phyloP scores from a whole-genome alignment of 768 basidiomycete genomes.

The Mycena vulgaris region DNA sequence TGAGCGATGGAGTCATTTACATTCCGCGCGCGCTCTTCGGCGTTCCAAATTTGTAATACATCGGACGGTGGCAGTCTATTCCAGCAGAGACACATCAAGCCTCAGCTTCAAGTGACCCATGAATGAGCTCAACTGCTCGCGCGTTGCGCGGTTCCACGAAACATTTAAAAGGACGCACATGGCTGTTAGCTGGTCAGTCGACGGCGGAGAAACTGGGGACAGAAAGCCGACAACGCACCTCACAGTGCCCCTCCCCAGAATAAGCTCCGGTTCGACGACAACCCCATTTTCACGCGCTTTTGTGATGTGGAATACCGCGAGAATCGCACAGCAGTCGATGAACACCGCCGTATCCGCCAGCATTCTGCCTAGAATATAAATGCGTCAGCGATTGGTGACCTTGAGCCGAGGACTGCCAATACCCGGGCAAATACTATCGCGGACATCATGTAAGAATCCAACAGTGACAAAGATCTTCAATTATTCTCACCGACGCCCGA shows the following conservation, averaged over 20 bases:
- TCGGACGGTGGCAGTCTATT: too few relatives aligned
- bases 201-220: too few relatives aligned
- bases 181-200: too few relatives aligned
- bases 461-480: background rate
- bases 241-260: constrained; percentile 11
- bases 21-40: too few relatives aligned
- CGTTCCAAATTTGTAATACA: too few relatives aligned
- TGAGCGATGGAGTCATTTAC: too few relatives aligned
- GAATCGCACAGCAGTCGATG: constrained; percentile 15
- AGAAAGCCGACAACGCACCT: too few relatives aligned
- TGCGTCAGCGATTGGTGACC: background rate
- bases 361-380: background rate
- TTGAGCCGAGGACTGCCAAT: background rate
- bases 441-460: background rate
- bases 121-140: too few relatives aligned
- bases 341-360: constrained; percentile 12
- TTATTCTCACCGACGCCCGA: constrained; percentile 24
- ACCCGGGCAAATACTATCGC: constrained; percentile 22
- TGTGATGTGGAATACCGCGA: constrained; percentile 26
- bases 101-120: too few relatives aligned
- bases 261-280: background rate
- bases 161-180: too few relatives aligned
- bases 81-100: too few relatives aligned
- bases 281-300: background rate
- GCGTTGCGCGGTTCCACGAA: too few relatives aligned